Evolutionary conservation across 225 moss, liverwort and hornwort species (phyloP).

Genomic region (Sphagnum contortum): DNA sequence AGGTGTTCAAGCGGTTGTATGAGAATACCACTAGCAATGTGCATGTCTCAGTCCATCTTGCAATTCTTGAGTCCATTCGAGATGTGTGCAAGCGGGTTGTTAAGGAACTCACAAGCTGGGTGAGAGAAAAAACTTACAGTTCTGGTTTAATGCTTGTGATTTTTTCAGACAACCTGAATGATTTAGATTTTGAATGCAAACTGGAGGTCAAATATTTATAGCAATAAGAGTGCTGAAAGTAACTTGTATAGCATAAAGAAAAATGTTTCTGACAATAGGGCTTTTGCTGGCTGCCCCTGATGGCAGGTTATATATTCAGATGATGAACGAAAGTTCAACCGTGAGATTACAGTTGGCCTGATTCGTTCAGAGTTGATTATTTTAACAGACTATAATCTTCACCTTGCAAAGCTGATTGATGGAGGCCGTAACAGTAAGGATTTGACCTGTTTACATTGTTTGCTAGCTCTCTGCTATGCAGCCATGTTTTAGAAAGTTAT

Average conservation of each 20-base stretch:
- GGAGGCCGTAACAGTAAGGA: conserved; percentile 85
- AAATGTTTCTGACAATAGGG: too few relatives aligned
- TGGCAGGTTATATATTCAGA: conserved; percentile 90
- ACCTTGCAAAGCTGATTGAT: conserved; percentile 89
- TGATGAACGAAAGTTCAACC: conserved; percentile 82
- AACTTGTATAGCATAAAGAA: too few relatives aligned
- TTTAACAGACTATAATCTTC: conserved; percentile 71
- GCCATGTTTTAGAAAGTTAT: neutral
- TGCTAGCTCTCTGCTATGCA: neutral
- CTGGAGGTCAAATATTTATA: too few relatives aligned
- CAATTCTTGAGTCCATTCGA: conserved; percentile 76
- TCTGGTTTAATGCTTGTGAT: too few relatives aligned
- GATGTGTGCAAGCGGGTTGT: conserved; percentile 94
- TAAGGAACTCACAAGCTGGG: conserved; percentile 97
- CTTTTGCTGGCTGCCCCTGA: too few relatives aligned
- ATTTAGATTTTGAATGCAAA: too few relatives aligned
- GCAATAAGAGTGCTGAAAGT: too few relatives aligned
- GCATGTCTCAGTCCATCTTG: conserved; percentile 63
- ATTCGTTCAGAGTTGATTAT: conserved; percentile 84
- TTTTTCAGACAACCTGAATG: too few relatives aligned
- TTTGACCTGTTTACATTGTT: neutral
- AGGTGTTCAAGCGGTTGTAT: conserved; percentile 87
- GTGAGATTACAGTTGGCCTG: conserved; percentile 77
- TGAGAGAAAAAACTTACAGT: conserved; percentile 9
- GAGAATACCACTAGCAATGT: conserved; percentile 71